Evolutionary conservation across 768 basidiomycete species (phyloP), one percentile per base, ranked within the genome.

Genomic region (Suillus tomentosus): DNA sequence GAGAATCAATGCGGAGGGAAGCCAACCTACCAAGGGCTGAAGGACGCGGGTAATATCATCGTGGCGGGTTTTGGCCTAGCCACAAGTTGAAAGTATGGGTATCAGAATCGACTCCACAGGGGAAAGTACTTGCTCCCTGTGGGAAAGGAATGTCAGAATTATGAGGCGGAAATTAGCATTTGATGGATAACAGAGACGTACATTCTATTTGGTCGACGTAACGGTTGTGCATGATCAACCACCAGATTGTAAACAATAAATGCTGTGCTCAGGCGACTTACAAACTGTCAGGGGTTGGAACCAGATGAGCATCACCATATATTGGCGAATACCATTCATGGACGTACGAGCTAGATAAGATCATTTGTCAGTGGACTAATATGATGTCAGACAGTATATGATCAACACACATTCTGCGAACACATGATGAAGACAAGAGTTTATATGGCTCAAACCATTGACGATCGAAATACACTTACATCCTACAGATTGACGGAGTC

Each of bases 41-140:
- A 51, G 50, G 50, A 51, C 3, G 2, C 14, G 8, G 1, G 27
- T 15, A 9, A 27, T 24, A 1, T 1, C 3, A 1, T 15, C 5
- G 8, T 2, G 27, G 14, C 1, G 0, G 15, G 1, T 51, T 0
- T 1, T 1, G 3, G 0, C 8, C 24, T 51, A 17, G 15, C 5
- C 7, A 27, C 15, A 14, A 24, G 24, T 51, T 7, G 14, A 27
- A 31, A 9, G 50, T 27, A 15, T 50, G 11, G 24, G 24, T 7
- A 27, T 27, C 24, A 17, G 15, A 50, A 27, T 24, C 24, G 24
- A 50, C 14, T 24, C 48, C 5, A 6, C 22, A 50, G 22, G 24
- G 14, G 0, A 13, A 15, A 27, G 24, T 14, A 27, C 48, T 50
- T 50, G 48, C 48, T 5, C 2, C 6, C 48, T 50, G 24, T 5